Base-by-base conservation (phyloP, 1,284 basidiomycete genomes). In the Hypsizygus ulmarius region DNA sequence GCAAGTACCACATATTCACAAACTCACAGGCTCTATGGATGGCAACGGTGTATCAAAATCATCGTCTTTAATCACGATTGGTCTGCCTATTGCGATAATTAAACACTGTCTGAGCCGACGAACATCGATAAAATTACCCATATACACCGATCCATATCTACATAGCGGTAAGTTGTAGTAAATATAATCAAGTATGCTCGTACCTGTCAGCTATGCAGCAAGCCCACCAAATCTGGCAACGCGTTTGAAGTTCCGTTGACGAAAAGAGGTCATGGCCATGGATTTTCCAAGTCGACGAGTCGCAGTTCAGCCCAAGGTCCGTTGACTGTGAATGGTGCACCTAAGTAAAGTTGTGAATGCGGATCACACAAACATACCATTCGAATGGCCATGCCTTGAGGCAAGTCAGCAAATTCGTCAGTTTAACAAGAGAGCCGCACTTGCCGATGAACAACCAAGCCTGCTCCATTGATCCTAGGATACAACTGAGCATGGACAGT, bases 181-280 rank as follows among this genome's bases (percentile, higher is more conserved):
- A 5, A 45, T 42, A 34, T 49, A 45, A 39, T 18, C 38, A 46
- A 16, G 28, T 21, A 51, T 11, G 25, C 52, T 39, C 63, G 43
- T 61, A 88, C 85, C 83, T 79, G 61, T 93, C 90, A 45, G 83
- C 77, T 34, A 86, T 72, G 59, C 82, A 77, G 60, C 88, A 90
- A 16, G 78, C 74, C 84, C 87, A 91, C 90, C 90, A 93, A 39
- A 92, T 84, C 50, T 90, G 84, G 51, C 84, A 81, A 51, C 90
- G 75, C 5, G 78, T 81, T 64, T 90, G 84, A 44, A 82, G 84
- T 64, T 93, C 90, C 58, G 82, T 76, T n/a, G 74, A 66, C 4
- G 79, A 78, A 59, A 92, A 91, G n/a, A 90, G 64, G 47, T 77
- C 76, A 35, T 71, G 73, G 3, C 77, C 80, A 49, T 81, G 73